phyloP scores from a whole-genome alignment of 2,329 filamentous ascomycete species.

The Fusarium chlamydosporum region DNA sequence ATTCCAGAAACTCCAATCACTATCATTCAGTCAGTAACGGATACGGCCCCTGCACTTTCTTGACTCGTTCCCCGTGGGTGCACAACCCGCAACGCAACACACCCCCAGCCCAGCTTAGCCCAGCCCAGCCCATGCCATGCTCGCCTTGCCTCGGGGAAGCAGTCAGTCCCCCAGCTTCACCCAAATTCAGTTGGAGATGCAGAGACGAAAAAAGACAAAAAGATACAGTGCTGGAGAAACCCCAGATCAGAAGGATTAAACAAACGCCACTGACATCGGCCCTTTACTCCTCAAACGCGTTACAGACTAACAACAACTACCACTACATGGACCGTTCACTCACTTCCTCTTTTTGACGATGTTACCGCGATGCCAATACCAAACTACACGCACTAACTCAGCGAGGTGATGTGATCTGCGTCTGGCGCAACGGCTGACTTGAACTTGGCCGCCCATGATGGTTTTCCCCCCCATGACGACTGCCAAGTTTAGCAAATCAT shows the following conservation, averaged over 20 bases:
- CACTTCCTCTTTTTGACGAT: conserved; percentile 7
- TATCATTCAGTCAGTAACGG: conserved; percentile 2
- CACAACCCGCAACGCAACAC: conserved; percentile 9
- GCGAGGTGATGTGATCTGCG: conserved; percentile 27
- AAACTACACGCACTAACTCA: conserved; percentile 14
- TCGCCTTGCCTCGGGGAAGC: conserved; percentile 19
- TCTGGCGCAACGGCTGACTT: conserved; percentile 16
- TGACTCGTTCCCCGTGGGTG: conserved; percentile 27
- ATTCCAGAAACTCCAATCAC: conserved; percentile 41
- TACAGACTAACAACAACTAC: conserved; percentile 28
- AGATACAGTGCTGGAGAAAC: conserved; percentile 33
- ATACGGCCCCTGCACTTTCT: conserved; percentile 19
- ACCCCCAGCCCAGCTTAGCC: conserved; percentile 12
- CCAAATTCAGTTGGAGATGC: too few species aligned
- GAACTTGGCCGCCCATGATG: conserved; percentile 19
- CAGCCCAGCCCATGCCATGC: conserved; percentile 11
- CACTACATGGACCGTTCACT: conserved; percentile 21
- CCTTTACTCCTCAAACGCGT: conserved; percentile 42
- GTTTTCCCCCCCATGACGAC: conserved; percentile 49
- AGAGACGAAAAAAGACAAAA: not conserved
- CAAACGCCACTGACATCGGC: conserved; percentile 50
- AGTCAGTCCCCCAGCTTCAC: not conserved
- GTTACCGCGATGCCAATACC: conserved; percentile 11
- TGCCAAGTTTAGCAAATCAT: conserved; percentile 48
- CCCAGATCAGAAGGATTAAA: conserved; percentile 30